phyloP scores from a whole-genome alignment of 108 stramenopile species.

The Nitzschia sp. region DNA sequence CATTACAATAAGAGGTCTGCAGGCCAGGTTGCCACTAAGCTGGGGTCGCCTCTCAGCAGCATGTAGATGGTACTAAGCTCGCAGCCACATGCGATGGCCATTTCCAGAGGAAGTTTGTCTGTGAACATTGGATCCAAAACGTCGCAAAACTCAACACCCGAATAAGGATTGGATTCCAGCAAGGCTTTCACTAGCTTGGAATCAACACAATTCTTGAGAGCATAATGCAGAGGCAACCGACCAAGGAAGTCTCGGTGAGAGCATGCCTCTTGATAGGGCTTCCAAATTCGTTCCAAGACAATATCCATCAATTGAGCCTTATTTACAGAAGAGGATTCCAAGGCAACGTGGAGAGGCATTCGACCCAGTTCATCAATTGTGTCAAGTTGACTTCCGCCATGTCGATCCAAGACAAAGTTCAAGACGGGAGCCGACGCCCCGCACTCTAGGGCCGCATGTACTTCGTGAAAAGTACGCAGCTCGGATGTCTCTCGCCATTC shows the following conservation, averaged over 20 bases:
- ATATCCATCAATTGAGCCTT: neutral
- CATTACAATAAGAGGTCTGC: no score
- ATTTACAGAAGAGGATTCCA: conserved; percentile 1
- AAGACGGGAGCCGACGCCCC: conserved; percentile 37
- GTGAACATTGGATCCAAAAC: conserved; percentile 10
- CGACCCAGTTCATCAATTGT: conserved; percentile 25
- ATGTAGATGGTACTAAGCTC: conserved; percentile 50
- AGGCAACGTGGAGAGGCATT: conserved; percentile 43
- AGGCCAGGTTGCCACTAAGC: conserved; percentile 17
- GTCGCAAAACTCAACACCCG: conserved; percentile 28
- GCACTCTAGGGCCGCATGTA: conserved; percentile 53
- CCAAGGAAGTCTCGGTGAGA: conserved; percentile 30
- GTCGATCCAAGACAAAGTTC: conserved; percentile 22
- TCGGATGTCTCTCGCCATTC: neutral
- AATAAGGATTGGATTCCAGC: conserved; percentile 32
- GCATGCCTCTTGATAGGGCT: conserved; percentile 23
- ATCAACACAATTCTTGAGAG: conserved; percentile 32
- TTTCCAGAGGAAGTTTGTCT: conserved; percentile 32
- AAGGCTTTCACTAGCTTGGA: conserved; percentile 28
- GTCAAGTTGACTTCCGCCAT: conserved; percentile 25
- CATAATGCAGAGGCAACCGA: conserved; percentile 45
- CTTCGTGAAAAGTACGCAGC: conserved; percentile 34
- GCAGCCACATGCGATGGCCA: conserved; percentile 44
- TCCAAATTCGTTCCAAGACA: conserved; percentile 34
- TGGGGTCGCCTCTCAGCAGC: conserved; percentile 53